phyloP scores from a whole-genome alignment of 139 green algal species.

The Microglena sp. region DNA sequence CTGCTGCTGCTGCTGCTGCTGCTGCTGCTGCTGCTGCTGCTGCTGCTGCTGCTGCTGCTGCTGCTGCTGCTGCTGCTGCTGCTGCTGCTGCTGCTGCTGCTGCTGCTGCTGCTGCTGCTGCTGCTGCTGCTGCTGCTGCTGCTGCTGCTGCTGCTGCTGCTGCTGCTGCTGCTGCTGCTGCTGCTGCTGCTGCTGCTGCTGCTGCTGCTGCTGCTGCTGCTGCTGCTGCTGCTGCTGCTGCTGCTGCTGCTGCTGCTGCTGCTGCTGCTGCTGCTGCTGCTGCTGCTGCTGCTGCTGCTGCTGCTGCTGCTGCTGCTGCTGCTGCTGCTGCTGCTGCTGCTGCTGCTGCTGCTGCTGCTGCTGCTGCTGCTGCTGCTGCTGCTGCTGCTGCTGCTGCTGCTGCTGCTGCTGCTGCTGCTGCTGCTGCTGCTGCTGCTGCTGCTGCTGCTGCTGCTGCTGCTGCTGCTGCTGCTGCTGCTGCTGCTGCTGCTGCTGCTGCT shows the following conservation, averaged over 20 bases:
- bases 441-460: background rate
- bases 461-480: background rate
- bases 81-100: slow-evolving; percentile 9
- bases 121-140: slow-evolving; percentile 8
- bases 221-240: slow-evolving; percentile 7
- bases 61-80: slow-evolving; percentile 9
- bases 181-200: slow-evolving; percentile 10
- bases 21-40: slow-evolving; percentile 9
- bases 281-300: background rate
- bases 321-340: background rate
- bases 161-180: slow-evolving; percentile 9
- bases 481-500: background rate
- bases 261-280: background rate
- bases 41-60: slow-evolving; percentile 9
- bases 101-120: slow-evolving; percentile 9
- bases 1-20: slow-evolving; percentile 9
- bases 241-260: slow-evolving; percentile 8
- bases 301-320: background rate
- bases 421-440: background rate
- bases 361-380: background rate
- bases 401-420: background rate
- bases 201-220: slow-evolving; percentile 8
- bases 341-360: background rate
- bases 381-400: background rate
- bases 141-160: slow-evolving; percentile 9